A percentile compares a stretch with the other conserved stretches of the same genome.
Evolutionary conservation across 805 yeast genomes (phyloP).

Genomic region (Sungouiozyma ichnusensis): DNA sequence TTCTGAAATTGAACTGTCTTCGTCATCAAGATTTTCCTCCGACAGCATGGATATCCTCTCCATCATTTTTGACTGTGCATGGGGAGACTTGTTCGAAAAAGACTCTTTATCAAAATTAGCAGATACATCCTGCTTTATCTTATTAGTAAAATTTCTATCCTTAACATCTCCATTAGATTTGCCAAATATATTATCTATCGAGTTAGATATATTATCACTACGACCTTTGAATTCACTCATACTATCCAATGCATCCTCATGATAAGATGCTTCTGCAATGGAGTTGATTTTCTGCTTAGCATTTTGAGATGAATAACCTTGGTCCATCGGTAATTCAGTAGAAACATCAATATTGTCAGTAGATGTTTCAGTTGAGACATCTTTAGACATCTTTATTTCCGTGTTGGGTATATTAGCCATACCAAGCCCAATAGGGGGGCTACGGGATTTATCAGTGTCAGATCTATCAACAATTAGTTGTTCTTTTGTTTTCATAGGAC

Average conservation of each 20-base stretch:
- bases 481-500: no score
- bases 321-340: not conserved
- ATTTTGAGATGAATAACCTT: not conserved
- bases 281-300: not conserved
- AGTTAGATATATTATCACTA: conserved; percentile 2
- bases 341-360: not conserved
- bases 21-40: conserved; percentile 1
- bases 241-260: not conserved
- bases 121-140: conserved; percentile 5
- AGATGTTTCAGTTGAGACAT: not conserved
- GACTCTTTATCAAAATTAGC: not conserved
- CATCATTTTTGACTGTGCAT: not conserved
- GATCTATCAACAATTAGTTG: not conserved
- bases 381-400: not conserved
- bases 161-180: conserved; percentile 9
- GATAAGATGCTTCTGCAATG: not conserved
- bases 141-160: conserved; percentile 23
- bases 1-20: not conserved
- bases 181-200: conserved; percentile 23
- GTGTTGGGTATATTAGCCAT: not conserved
- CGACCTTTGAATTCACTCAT: not conserved
- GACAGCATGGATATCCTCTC: conserved; percentile 1
- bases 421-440: conserved; percentile 2
- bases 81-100: not conserved
- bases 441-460: not conserved